Evolutionary conservation across 345 rosid species (phyloP).

Genomic region (Hirschfeldia incana): DNA sequence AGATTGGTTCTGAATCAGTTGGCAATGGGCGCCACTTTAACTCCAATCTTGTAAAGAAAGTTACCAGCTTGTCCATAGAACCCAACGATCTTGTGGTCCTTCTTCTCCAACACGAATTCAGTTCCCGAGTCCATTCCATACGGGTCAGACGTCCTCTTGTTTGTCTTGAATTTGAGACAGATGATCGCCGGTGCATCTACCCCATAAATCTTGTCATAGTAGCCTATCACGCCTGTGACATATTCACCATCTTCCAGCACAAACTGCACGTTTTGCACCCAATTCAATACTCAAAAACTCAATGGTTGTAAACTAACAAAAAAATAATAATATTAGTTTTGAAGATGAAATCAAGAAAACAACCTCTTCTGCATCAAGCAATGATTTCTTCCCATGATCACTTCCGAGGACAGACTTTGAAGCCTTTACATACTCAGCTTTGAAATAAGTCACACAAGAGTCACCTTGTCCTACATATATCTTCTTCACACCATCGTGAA

Average conservation of each 20-base stretch:
- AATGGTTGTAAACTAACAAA: not conserved
- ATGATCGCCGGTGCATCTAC: constrained; percentile 4
- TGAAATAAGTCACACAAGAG: constrained; percentile 27
- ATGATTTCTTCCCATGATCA: constrained; percentile 29
- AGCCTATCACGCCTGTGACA: constrained; percentile 24
- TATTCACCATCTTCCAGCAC: constrained; percentile 36
- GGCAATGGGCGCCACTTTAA: constrained; percentile 29
- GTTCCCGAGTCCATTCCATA: constrained; percentile 29
- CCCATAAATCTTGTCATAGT: constrained; percentile 29
- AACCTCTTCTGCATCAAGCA: constrained; percentile 37
- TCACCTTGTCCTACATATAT: constrained; percentile 38
- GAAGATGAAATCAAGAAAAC: constrained; percentile 16
- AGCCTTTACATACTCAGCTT: constrained; percentile 28
- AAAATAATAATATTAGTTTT: not conserved
- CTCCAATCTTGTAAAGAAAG: constrained; percentile 32
- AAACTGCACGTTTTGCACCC: constrained; percentile 39
- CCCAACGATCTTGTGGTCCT: constrained; percentile 36
- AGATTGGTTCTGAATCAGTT: constrained; percentile 15
- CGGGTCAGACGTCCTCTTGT: constrained; percentile 22
- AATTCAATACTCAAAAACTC: not conserved
- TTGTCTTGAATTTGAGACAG: constrained; percentile 32
- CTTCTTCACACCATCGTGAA: constrained; percentile 32
- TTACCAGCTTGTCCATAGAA: constrained; percentile 37
- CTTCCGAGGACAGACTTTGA: constrained; percentile 27
- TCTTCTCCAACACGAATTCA: constrained; percentile 25